Base-by-base conservation (phyloP, 2,329 filamentous ascomycete genomes). In the Grosmannia huntii region DNA sequence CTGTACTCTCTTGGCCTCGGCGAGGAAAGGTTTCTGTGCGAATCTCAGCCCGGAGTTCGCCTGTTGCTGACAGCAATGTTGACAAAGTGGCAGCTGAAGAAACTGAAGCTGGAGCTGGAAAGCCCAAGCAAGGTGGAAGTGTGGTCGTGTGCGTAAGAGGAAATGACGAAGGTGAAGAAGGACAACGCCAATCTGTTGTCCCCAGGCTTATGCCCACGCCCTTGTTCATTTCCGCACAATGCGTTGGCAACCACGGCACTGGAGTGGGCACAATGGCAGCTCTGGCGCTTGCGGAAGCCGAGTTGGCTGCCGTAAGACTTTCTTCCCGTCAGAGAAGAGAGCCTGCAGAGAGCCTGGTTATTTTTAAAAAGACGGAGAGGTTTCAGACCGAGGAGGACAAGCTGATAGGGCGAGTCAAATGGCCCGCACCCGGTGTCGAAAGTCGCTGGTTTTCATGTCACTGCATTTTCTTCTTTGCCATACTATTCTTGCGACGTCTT, bases 131-230 rank as follows among this genome's bases (percentile, higher is more conserved):
- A 21, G 28, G 31, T 4, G 55, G 33, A 21, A 51, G 49, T 19
- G 41, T 9, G 1, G 28, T 16, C 31, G 12, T 41, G 25, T 52
- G 46, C 16, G 33, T 2, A 4, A 51, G 48, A 38, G 28, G 5
- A 28, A 51, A 53, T 12, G 38, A 23, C 5, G 36, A 54, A 4
- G 48, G 11, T 49, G 46, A 58, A 10, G 59, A 23, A 38, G 56
- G 52, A 36, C 54, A 52, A 46, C 52, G 28, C 28, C 51, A 48
- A 3, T 53, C 54, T 61, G 57, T 28, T 50, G 55, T 55, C 60
- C 55, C 55, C 25, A 33, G 11, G 19, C 41, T 33, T 2, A 36
- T 49, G 28, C 19, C 27, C 41, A 36, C 16, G 28, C n/a, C 16
- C 7, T 49, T 36, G 28, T 28, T 56, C 54, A 56, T 56, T 12